Percentiles rank a stretch among this genome's conserved stretches.
These are phyloP conservation scores for Barnettozyma pratensis DNA, from an alignment of 805 yeast species.

Conservation along the genomic window DNA sequence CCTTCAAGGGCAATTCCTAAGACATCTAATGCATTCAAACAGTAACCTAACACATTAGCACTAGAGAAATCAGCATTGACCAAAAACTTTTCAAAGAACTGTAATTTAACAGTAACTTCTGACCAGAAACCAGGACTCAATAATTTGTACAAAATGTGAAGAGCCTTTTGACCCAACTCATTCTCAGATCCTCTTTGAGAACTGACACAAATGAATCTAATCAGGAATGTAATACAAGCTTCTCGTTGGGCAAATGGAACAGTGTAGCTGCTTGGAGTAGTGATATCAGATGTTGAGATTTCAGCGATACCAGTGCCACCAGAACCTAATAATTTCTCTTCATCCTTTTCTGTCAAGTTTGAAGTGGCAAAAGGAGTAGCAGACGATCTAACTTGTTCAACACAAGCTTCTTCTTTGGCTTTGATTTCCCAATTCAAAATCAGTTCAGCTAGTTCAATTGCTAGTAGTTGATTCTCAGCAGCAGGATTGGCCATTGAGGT, in stretches of 20 bases:
- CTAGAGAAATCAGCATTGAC: constrained; percentile 72
- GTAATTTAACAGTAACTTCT: constrained; percentile 80
- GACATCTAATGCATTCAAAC: constrained; percentile 89
- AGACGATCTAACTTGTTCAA: constrained; percentile 8
- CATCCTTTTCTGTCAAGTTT: constrained; percentile 25
- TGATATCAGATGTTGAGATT: constrained; percentile 30
- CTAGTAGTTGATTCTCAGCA: constrained; percentile 74
- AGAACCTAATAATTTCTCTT: constrained; percentile 16
- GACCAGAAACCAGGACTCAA: constrained; percentile 77
- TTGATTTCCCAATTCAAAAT: constrained; percentile 80
- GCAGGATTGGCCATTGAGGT: constrained; percentile 75
- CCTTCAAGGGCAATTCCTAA: constrained; percentile 77
- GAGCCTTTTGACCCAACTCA: constrained; percentile 74
- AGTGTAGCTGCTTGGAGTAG: constrained; percentile 44
- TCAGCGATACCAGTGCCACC: constrained; percentile 13
- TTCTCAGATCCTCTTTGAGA: constrained; percentile 81
- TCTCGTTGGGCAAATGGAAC: constrained; percentile 81
- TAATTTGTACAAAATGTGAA: constrained; percentile 69
- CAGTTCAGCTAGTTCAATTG: constrained; percentile 84
- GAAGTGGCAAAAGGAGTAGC: constrained; percentile 30
- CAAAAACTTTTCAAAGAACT: constrained; percentile 83
- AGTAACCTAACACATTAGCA: constrained; percentile 65
- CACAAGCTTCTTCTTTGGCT: constrained; percentile 27
- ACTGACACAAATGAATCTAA: constrained; percentile 81
- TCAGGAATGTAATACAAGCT: constrained; percentile 83